Evolutionary conservation across 2,329 filamentous ascomycete genomes (phyloP).

Genomic region (Fusarium sublunatum): DNA sequence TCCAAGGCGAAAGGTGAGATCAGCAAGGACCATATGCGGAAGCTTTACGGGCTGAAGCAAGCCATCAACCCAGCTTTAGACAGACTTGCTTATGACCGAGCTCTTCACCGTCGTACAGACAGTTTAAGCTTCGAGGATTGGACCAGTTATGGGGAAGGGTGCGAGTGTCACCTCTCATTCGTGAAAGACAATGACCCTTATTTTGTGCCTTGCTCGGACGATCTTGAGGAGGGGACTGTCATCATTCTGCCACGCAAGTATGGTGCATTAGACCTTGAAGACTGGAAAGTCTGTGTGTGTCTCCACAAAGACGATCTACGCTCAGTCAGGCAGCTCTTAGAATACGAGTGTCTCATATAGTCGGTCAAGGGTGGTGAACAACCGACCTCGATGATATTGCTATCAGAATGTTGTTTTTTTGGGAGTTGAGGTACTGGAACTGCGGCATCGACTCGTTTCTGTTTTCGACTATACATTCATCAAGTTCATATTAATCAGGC

Average conservation of each 20-base stretch:
- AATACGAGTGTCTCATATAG: conserved; percentile 7
- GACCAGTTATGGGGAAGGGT: conserved; percentile 20
- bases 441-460: neutral
- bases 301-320: conserved; percentile 18
- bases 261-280: neutral
- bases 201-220: conserved; percentile 30
- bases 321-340: conserved; percentile 1
- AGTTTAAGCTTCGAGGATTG: conserved; percentile 40
- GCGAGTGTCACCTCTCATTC: conserved; percentile 15
- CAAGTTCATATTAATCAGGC: neutral
- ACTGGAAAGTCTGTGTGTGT: conserved; percentile 35
- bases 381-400: neutral
- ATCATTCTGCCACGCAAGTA: conserved; percentile 34
- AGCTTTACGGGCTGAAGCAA: conserved; percentile 32
- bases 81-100: conserved; percentile 16
- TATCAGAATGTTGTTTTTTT: neutral
- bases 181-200: conserved; percentile 3
- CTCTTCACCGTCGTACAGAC: conserved; percentile 16
- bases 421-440: neutral
- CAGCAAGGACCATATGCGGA: conserved; percentile 10
- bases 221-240: conserved; percentile 33
- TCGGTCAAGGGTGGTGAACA: neutral
- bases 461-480: neutral
- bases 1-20: conserved; percentile 9
- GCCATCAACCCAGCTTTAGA: conserved; percentile 11